Evolutionary conservation across 257 asterid genomes (phyloP).

Genomic region (Prunella vulgaris): DNA sequence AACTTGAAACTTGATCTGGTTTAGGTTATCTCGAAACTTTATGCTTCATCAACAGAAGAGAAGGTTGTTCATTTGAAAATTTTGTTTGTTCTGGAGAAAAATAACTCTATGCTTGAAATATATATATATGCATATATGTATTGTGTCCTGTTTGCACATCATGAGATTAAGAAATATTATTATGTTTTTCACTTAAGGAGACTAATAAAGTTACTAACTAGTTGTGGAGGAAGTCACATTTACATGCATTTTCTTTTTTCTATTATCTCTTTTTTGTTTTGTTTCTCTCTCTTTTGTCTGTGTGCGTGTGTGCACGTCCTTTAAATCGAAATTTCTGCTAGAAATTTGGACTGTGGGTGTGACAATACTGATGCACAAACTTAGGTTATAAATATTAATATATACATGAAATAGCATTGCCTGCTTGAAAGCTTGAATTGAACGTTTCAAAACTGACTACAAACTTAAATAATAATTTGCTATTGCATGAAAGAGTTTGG

Average conservation of each 20-base stretch:
- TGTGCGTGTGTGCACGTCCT: too few relatives aligned
- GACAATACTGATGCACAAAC: not conserved
- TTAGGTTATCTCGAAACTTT: not conserved
- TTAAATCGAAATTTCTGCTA: not conserved
- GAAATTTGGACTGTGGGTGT: not conserved
- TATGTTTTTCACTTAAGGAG: not conserved
- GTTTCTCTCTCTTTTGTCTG: too few relatives aligned
- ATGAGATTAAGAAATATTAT: not conserved
- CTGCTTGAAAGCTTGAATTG: not conserved
- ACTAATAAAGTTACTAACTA: not conserved
- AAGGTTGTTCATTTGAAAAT: not conserved
- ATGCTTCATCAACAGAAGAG: not conserved
- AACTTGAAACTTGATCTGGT: slow-evolving; percentile 4
- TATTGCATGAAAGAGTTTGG: not conserved
- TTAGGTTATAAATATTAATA: not conserved
- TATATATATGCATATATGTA: not conserved
- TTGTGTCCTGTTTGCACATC: not conserved
- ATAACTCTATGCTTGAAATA: not conserved
- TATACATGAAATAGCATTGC: not conserved
- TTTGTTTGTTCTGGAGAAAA: not conserved
- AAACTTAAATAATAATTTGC: not conserved
- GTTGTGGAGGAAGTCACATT: not conserved
- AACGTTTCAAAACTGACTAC: too few relatives aligned
- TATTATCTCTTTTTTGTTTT: not conserved
- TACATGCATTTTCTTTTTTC: not conserved